Evolutionary conservation across 129 eudicot genomes (phyloP).

Genomic region (Calendula officinalis): DNA sequence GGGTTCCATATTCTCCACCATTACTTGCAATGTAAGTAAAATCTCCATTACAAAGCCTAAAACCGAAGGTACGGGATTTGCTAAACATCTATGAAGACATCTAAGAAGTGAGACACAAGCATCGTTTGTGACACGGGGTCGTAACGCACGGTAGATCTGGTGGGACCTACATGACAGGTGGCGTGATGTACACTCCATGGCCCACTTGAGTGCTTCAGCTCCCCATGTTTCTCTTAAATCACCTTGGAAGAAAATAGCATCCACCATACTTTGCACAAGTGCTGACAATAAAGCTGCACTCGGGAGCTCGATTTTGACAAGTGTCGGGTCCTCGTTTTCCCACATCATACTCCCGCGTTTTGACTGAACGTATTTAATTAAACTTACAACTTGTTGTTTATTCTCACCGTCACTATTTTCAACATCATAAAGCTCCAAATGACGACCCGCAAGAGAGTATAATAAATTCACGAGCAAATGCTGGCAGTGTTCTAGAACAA

Average conservation of each 20-base stretch:
- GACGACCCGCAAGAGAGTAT: constrained; percentile 98
- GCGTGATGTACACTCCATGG: constrained; percentile 98
- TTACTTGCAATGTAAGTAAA: constrained; percentile 86
- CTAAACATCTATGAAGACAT: constrained; percentile 85
- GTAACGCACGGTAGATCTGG: constrained; percentile 92
- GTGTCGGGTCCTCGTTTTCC: constrained; percentile 96
- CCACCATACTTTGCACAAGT: constrained; percentile 98
- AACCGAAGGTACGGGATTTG: constrained; percentile 92
- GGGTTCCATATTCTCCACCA: constrained; percentile 99
- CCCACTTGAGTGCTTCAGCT: constrained; percentile 95
- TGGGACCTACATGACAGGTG: constrained; percentile 98
- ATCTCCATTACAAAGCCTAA: constrained; percentile 92
- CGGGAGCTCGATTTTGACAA: constrained; percentile 84
- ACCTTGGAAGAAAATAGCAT: constrained; percentile 96
- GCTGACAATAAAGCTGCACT: constrained; percentile 99
- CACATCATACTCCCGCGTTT: constrained; percentile 99
- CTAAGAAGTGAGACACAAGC: constrained; percentile 93
- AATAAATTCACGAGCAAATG: constrained; percentile 90
- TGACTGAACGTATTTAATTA: constrained; percentile 93
- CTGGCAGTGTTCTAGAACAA: constrained; percentile 96
- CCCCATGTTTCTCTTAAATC: constrained; percentile 99
- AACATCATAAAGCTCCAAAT: constrained; percentile 89
- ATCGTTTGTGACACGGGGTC: constrained; percentile 92
- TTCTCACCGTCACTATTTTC: constrained; percentile 96
- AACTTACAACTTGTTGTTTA: constrained; percentile 94